Base-by-base conservation (phyloP, 169 alveolate species). In the Plasmodium vivax region DNA sequence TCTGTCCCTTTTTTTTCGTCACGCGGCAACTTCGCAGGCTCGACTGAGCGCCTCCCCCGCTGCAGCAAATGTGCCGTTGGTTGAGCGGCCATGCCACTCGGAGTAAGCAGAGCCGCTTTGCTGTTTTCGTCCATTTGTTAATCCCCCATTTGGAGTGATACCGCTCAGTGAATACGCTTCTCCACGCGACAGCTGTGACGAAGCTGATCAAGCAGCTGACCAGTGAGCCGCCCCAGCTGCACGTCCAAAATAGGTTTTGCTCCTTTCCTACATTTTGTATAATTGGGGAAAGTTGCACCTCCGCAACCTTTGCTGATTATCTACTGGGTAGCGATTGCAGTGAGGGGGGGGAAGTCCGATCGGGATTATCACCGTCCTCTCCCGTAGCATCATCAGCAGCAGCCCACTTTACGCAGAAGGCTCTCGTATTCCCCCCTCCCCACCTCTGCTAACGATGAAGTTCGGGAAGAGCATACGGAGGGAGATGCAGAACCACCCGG, bases 381-480 rank as follows among this genome's bases (percentile, higher is more conserved):
- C 56, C 5, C n/a, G 56, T 45, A 51, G 62, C 23, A 51, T 12
- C 19, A 51, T 19, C 23, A 0, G 7, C 1, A 14, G 62, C 23
- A 14, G 23, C 62, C 14, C 2, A 51, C 3, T 51, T 68, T 68
- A 1, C 41, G 12, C n/a, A 27, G 38, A 68, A 19, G 38, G 32
- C 77, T 36, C 23, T 68, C n/a, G 7, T 23, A 8, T 30, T n/a
- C n/a, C 38, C 19, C 2, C 38, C 32, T 23, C 38, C 77, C 2
- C 41, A 6, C 41, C 38, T 0, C 34, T 8, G n/a, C 30, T 9
- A 36, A 41, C 23, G 68, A 85, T 85, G 93, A 85, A 85, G 93
- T 85, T 85, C 77, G 93, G 93, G 43, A 85, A 85, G 84, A 85
- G 23, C 74, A 85, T 85, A 43, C 32, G 93, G 27, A 41, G 93